Evolutionary conservation across 1,284 basidiomycete species (phyloP), one percentile per base, ranked within the genome.

Genomic region (Crucibulum cyathiforme): DNA sequence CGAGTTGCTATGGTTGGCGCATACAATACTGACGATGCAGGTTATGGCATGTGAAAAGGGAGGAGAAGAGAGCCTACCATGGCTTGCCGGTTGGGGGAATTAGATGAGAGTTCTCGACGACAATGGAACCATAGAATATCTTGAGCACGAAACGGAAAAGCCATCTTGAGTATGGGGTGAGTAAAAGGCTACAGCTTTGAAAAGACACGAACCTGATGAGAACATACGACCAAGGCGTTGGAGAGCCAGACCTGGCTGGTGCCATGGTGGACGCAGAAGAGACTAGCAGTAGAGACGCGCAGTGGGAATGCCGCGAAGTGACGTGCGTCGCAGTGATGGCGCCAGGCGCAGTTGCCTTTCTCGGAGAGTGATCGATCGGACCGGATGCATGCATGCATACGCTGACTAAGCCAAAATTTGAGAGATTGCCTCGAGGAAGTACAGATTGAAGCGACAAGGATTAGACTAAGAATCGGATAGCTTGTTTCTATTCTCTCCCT

Each of bases 51-150:
- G 17, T 47, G 36, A 51, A n/a, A 8, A 31, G 46, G 47, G 8
- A 36, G 47, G 48, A 48, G 57, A 51, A 56, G 45, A 36, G 17
- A 8, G 67, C 81, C 66, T 66, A 92, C 90, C 91, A 93, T 64
- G 93, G 90, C 57, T 81, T 77, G 4, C 93, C 93, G 31, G 84
- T 87, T 63, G 80, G 73, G 24, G 92, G 91, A 56, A 95, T 87
- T 49, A 87, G 75, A 50, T 92, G 79, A 1, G 80, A 79, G 69
- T 92, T 92, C 73, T 95, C 93, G 17, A 95, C 84, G n/a, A 95
- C 91, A 58, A 95, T 93, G 9, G 89, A 86, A 2, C 92, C 92
- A 73, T 95, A 95, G 77, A 95, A 95, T 63, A 94, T 92, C 71
- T 92, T 92, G 67, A 95, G 85, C 1, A 93, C 91, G 64, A 93